A percentile compares a stretch with the other conserved stretches of the same genome.
Evolutionary conservation across 805 yeast genomes (phyloP).

Genomic region (Komagataella kurtzmanii): DNA sequence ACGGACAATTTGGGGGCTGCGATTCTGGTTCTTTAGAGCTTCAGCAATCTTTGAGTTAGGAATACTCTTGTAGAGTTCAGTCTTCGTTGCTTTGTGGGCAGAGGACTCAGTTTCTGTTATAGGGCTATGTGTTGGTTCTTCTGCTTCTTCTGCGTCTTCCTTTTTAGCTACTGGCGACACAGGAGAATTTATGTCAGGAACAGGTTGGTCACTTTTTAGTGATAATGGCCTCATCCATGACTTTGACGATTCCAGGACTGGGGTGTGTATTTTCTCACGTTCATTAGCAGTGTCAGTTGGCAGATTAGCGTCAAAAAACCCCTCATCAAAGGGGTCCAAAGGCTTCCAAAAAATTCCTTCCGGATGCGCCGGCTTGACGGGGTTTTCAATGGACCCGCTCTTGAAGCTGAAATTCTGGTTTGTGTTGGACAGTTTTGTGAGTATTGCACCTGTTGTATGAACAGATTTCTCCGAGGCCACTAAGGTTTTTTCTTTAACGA

Average conservation of each 20-base stretch:
- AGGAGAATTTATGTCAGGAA: not conserved
- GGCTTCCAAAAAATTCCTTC: conserved; percentile 15
- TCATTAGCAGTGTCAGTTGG: not conserved
- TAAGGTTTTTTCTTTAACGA: conserved; percentile 14
- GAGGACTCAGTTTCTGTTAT: not conserved
- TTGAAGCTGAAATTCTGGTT: conserved; percentile 13
- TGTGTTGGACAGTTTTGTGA: conserved; percentile 18
- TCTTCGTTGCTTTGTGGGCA: not conserved
- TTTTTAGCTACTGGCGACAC: not conserved
- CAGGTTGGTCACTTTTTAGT: conserved; percentile 2
- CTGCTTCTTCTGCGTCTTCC: not conserved
- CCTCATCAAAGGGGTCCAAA: conserved; percentile 8
- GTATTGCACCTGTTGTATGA: conserved; percentile 13
- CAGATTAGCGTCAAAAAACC: not conserved
- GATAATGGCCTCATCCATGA: conserved; percentile 7
- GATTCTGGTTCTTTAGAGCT: not conserved
- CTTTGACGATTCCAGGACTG: conserved; percentile 1
- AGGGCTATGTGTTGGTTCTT: not conserved
- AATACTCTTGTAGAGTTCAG: not conserved
- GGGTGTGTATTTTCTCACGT: not conserved
- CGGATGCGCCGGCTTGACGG: conserved; percentile 18
- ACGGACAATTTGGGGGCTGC: not conserved
- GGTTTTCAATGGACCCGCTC: conserved; percentile 17
- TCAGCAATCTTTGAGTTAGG: not conserved
- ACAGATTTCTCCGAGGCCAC: conserved; percentile 3